Evolutionary conservation across 225 moss, liverwort and hornwort genomes (phyloP), one percentile per base, ranked within the genome.

Genomic region (Pseudisothecium myosuroides): DNA sequence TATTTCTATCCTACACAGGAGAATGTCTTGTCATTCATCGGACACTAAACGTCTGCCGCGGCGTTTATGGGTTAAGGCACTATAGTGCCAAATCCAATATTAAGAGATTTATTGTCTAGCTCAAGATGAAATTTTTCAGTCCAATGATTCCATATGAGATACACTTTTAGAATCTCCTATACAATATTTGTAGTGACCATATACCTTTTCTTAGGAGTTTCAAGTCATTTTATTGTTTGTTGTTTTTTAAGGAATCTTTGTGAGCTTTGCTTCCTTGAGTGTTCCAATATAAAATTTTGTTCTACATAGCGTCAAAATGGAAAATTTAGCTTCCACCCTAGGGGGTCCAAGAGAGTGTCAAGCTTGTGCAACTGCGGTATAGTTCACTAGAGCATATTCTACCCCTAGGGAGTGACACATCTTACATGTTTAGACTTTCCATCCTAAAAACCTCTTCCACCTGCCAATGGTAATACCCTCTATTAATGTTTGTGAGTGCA

Each of bases 381-480:
- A 71, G 2, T 71, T 26, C 41, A 71, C 27, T 5, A 41, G 2
- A 41, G 16, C 6, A 71, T 16, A 15, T 72, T 43, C 15, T 3
- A 43, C 0, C 41, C 2, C 0, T 5, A 2, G 3, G 7, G 43
- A 43, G 2, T 26, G 1, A 43, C 9, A 43, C 2, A 1, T 43
- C 5, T 43, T 43, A 72, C 3, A 72, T 11, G 27, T 27, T 43
- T 72, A n/a, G n/a, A n/a, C 16, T 43, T 72, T 5, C 27, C 3
- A 27, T 27, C 43, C 8, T 16, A 14, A 9, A 0, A 43, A 9
- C 15, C 3, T 71, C 27, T 0, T 71, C 71, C 71, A 71, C 26
- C 41, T 71, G 41, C 5, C 26, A 71, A 43, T 43, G 5, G 27
- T 27, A 5, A 72, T 43, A 72, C 0, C 9, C 5, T 5, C 3